phyloP scores from a whole-genome alignment of 1,139 yeast genomes.

The Pichia inconspicua region DNA sequence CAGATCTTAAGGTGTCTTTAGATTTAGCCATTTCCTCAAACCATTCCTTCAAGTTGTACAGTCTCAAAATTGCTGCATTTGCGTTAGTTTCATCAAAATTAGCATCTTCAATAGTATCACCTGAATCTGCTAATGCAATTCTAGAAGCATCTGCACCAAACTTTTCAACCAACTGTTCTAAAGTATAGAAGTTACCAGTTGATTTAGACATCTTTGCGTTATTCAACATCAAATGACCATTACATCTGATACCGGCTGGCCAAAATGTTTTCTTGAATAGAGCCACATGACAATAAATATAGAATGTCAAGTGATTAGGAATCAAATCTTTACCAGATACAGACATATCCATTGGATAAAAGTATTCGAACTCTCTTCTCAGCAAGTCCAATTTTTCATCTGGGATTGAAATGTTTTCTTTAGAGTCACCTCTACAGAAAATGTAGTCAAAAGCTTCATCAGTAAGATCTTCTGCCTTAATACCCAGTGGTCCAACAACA shows the following conservation, averaged over 20 bases:
- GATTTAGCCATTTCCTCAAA: conserved; percentile 62
- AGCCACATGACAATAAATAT: conserved; percentile 88
- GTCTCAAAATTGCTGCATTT: conserved; percentile 92
- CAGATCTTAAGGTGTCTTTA: conserved; percentile 56
- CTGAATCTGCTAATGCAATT: conserved; percentile 97
- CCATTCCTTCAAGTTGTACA: conserved; percentile 93
- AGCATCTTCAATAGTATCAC: conserved; percentile 96
- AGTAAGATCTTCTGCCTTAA: conserved; percentile 79
- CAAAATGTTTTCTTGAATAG: conserved; percentile 83
- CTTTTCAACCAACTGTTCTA: conserved; percentile 74
- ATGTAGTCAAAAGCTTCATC: conserved; percentile 91
- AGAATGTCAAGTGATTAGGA: conserved; percentile 95
- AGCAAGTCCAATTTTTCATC: conserved; percentile 56
- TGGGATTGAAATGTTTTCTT: conserved; percentile 55
- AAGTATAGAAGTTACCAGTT: conserved; percentile 94
- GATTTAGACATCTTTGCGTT: conserved; percentile 97
- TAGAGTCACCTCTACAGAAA: conserved; percentile 58
- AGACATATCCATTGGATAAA: conserved; percentile 87
- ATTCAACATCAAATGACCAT: conserved; percentile 91
- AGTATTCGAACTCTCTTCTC: conserved; percentile 92
- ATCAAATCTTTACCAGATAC: conserved; percentile 95
- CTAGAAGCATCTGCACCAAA: conserved; percentile 98
- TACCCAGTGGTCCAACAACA: conserved; percentile 61
- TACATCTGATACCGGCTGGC: conserved; percentile 93
- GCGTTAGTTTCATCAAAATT: conserved; percentile 96